Conservation (phyloP, 441 rosid genomes). For the Monsonia emarginata region DNA sequence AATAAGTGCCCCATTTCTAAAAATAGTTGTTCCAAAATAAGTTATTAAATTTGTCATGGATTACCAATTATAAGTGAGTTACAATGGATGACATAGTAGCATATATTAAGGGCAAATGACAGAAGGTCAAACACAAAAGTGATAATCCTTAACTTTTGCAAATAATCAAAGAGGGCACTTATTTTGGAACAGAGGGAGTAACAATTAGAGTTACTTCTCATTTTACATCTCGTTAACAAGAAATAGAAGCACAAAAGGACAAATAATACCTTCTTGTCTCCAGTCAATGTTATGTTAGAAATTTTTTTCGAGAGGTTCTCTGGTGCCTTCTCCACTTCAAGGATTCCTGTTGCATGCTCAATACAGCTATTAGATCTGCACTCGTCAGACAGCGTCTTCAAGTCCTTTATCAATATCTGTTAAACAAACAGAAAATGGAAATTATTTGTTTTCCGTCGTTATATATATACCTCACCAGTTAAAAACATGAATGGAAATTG, state of each 20-base stretch:
- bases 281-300: conserved; percentile 56
- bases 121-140: no score
- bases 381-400: conserved; percentile 50
- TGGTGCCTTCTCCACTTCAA: conserved; percentile 68
- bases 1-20: no score
- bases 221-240: neutral
- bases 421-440: neutral
- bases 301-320: conserved; percentile 66
- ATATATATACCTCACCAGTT: neutral
- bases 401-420: conserved; percentile 50
- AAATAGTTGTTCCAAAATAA: no score
- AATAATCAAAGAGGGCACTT: no score
- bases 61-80: no score
- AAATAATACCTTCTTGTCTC: conserved; percentile 53
- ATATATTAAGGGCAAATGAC: no score
- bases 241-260: neutral
- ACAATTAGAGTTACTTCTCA: neutral
- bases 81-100: no score
- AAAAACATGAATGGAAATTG: neutral
- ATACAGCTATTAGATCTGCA: conserved; percentile 81
- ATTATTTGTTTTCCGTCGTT: neutral
- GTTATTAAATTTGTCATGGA: no score
- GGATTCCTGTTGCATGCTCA: conserved; percentile 79
- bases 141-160: no score
- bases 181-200: no score